These are phyloP conservation scores for Cadophora sp. DNA, from an alignment of 2,329 filamentous ascomycete species.

Conservation along the genomic window DNA sequence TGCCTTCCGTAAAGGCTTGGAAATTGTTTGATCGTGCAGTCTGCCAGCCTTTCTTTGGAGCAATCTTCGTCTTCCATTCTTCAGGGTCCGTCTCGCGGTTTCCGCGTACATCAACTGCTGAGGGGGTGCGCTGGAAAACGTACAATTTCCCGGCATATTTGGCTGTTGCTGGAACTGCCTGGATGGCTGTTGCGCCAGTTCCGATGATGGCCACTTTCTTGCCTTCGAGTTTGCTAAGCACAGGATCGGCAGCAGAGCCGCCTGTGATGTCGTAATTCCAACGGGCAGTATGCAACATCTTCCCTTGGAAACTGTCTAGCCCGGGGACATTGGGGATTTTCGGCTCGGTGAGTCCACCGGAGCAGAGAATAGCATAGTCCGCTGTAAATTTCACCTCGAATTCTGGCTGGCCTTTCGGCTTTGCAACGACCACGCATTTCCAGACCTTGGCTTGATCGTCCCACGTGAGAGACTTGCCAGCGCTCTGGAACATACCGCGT, in stretches of 20 bases:
- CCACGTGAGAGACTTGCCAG: slow-evolving; percentile 53
- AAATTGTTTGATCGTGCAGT: slow-evolving; percentile 53
- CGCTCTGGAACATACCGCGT: slow-evolving; percentile 53
- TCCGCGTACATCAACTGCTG: slow-evolving; percentile 48
- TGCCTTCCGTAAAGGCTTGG: slow-evolving; percentile 40
- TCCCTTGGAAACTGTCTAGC: slow-evolving; percentile 47
- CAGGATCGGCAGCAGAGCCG: slow-evolving; percentile 43
- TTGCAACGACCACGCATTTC: slow-evolving; percentile 28
- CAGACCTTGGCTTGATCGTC: slow-evolving; percentile 48
- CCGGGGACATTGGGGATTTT: slow-evolving; percentile 53
- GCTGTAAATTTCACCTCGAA: slow-evolving; percentile 33
- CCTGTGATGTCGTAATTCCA: slow-evolving; percentile 53
- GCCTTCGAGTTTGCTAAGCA: slow-evolving; percentile 43
- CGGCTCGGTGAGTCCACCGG: slow-evolving; percentile 51
- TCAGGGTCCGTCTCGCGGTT: slow-evolving; percentile 50
- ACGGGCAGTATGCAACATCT: slow-evolving; percentile 51
- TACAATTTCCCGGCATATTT: slow-evolving; percentile 56
- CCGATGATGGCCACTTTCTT: slow-evolving; percentile 41
- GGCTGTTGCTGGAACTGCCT: slow-evolving; percentile 49
- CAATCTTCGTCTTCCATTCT: slow-evolving; percentile 45
- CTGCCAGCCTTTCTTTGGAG: slow-evolving; percentile 55
- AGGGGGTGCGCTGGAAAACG: slow-evolving; percentile 64
- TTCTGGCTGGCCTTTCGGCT: slow-evolving; percentile 20
- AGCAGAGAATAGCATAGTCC: slow-evolving; percentile 47
- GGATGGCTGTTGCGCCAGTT: slow-evolving; percentile 40